Conservation (phyloP, 345 rosid genomes). For the Aurinia saxatilis region DNA sequence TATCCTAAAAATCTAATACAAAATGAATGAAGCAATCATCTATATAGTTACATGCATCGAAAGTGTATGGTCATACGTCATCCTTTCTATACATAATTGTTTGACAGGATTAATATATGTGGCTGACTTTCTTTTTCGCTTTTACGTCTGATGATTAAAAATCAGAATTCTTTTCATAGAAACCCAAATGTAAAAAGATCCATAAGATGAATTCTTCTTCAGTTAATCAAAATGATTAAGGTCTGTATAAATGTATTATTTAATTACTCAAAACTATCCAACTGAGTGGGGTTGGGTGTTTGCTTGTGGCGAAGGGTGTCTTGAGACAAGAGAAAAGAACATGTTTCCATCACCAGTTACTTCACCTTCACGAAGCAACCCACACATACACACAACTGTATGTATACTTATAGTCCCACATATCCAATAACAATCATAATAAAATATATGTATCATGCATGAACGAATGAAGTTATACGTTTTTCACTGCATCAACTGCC, state of each 20-base stretch:
- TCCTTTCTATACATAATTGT: background rate
- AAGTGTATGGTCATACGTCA: slow-evolving; percentile 11
- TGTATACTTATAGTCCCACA: background rate
- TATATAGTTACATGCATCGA: slow-evolving; percentile 22
- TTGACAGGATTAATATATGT: background rate
- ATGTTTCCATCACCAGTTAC: slow-evolving; percentile 22
- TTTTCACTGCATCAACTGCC: background rate
- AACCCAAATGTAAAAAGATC: background rate
- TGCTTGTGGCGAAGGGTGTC: slow-evolving; percentile 27
- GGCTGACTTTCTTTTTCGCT: slow-evolving; percentile 5
- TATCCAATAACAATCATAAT: background rate
- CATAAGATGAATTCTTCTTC: background rate
- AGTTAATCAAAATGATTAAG: background rate
- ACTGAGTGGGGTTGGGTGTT: slow-evolving; percentile 19
- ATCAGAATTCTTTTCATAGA: background rate
- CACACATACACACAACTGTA: too few species aligned
- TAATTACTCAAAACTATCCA: background rate
- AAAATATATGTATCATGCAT: background rate
- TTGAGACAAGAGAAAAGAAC: slow-evolving; percentile 30
- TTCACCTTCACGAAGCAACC: slow-evolving; percentile 20
- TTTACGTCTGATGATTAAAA: too few species aligned
- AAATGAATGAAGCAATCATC: slow-evolving; percentile 19
- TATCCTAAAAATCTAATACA: slow-evolving; percentile 17
- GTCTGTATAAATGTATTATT: background rate
- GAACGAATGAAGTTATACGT: background rate